These are phyloP conservation scores for Gentiana straminea DNA, from an alignment of 257 asterid genomes.

Conservation along the genomic window DNA sequence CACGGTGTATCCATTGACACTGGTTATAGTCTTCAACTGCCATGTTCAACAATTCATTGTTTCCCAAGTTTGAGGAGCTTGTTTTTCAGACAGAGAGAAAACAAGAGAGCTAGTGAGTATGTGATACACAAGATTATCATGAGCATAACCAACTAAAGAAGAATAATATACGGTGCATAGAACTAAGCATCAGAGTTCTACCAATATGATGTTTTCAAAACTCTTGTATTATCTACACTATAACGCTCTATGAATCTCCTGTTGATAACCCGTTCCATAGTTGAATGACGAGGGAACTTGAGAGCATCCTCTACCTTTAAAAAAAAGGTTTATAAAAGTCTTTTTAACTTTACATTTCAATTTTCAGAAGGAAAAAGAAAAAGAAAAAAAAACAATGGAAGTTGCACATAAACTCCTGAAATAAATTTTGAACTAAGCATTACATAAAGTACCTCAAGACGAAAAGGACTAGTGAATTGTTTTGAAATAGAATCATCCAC, in stretches of 20 bases:
- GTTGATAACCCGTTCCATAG: constrained; percentile 43
- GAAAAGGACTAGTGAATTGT: constrained; percentile 26
- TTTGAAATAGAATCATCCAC: constrained; percentile 20
- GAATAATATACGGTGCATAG: too few species aligned
- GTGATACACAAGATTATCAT: too few species aligned
- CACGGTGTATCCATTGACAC: constrained; percentile 50
- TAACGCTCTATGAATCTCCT: constrained; percentile 56
- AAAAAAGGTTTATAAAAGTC: constrained; percentile 9
- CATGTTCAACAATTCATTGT: constrained; percentile 48
- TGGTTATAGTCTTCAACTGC: constrained; percentile 68
- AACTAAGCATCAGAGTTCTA: constrained; percentile 17
- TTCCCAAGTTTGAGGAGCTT: constrained; percentile 62
- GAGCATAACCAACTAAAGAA: too few species aligned
- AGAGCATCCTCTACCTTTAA: constrained; percentile 63
- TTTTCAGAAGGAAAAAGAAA: too few species aligned
- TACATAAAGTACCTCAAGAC: constrained; percentile 40
- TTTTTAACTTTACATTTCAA: background rate
- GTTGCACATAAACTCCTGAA: constrained; percentile 1
- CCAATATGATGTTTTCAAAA: constrained; percentile 69
- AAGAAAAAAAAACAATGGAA: constrained; percentile 7
- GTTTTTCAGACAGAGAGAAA: too few species aligned
- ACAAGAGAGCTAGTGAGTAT: constrained; percentile 9
- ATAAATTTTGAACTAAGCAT: constrained; percentile 5
- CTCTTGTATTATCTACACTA: constrained; percentile 37
- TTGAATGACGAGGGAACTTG: constrained; percentile 51